These are phyloP conservation scores for Phytopythium delawarense DNA, from an alignment of 352 stramenopile genomes.

Conservation along the genomic window DNA sequence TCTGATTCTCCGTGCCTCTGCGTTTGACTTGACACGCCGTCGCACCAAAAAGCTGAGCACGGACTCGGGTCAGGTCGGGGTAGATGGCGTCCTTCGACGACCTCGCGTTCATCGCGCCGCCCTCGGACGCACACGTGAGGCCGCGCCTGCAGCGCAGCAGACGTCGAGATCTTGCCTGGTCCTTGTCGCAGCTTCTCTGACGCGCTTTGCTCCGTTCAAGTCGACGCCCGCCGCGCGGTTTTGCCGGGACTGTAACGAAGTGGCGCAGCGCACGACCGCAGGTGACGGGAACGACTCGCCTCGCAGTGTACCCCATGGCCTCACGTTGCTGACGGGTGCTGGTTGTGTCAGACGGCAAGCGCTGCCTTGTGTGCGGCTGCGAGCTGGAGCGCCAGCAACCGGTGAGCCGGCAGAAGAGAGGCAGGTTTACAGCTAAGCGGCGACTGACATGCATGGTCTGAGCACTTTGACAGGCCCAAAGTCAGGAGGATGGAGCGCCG, in stretches of 20 bases:
- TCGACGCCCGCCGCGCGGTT: conserved; percentile 19
- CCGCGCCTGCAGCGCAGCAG: neutral
- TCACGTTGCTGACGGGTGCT: too few relatives aligned
- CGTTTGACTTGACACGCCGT: too few relatives aligned
- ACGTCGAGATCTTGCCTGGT: neutral
- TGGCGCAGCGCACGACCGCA: conserved; percentile 38
- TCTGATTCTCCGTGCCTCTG: too few relatives aligned
- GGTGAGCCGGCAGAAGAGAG: conserved; percentile 6
- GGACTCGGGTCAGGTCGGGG: too few relatives aligned
- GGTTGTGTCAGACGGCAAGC: conserved; percentile 39
- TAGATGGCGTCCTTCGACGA: conserved; percentile 71
- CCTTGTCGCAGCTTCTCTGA: neutral
- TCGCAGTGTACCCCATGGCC: neutral
- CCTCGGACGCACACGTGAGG: neutral
- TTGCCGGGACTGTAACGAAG: conserved; percentile 63
- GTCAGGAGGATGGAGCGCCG: neutral
- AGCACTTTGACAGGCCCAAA: neutral
- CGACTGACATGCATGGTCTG: neutral
- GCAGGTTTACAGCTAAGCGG: too few relatives aligned
- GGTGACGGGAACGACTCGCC: conserved; percentile 17
- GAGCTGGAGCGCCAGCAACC: conserved; percentile 31
- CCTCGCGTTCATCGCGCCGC: conserved; percentile 44
- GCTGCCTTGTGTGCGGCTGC: conserved; percentile 61
- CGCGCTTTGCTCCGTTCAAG: neutral
- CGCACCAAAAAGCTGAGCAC: too few relatives aligned